Evolutionary conservation across 768 basidiomycete species (phyloP).

Genomic region (Lactarius tabidus): DNA sequence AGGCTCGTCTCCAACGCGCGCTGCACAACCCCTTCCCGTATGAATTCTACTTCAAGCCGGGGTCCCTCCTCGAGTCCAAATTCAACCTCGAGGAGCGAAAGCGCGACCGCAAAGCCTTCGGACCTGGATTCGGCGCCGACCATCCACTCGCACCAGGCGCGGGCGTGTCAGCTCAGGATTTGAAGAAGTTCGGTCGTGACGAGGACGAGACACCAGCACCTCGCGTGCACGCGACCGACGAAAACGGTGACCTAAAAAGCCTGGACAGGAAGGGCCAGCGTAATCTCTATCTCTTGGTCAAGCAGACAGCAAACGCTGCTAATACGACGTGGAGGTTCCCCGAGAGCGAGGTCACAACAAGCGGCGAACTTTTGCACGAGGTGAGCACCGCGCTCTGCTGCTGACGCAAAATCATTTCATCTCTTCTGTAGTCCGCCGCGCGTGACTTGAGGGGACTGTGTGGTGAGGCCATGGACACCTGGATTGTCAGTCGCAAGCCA

Average conservation of each 20-base stretch:
- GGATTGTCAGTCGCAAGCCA: conserved; percentile 89
- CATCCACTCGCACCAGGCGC: conserved; percentile 17
- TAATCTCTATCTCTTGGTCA: conserved; percentile 84
- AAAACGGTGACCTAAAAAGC: conserved; percentile 57
- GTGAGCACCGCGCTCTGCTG: conserved; percentile 37
- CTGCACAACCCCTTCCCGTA: conserved; percentile 84
- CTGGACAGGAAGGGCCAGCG: conserved; percentile 80
- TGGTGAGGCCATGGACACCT: conserved; percentile 84
- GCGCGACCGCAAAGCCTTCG: conserved; percentile 73
- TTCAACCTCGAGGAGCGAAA: conserved; percentile 73
- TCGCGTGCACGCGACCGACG: conserved; percentile 59
- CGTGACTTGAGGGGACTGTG: conserved; percentile 66
- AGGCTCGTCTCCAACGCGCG: conserved; percentile 76
- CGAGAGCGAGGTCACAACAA: conserved; percentile 53
- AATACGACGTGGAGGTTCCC: conserved; percentile 79
- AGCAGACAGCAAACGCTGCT: conserved; percentile 41
- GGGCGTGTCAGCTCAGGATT: conserved; percentile 20
- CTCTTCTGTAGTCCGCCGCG: conserved; percentile 57
- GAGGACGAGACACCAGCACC: conserved; percentile 61
- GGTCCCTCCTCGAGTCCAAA: conserved; percentile 76
- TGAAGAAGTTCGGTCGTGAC: conserved; percentile 37
- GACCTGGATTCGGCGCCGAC: conserved; percentile 46
- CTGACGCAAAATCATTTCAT: background rate
- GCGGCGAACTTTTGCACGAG: conserved; percentile 73
- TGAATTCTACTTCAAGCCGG: conserved; percentile 93